Percentiles rank a stretch among this genome's conserved stretches.
phyloP scores from a whole-genome alignment of 1,139 yeast species.

The Debaryomyces subglobosus region DNA sequence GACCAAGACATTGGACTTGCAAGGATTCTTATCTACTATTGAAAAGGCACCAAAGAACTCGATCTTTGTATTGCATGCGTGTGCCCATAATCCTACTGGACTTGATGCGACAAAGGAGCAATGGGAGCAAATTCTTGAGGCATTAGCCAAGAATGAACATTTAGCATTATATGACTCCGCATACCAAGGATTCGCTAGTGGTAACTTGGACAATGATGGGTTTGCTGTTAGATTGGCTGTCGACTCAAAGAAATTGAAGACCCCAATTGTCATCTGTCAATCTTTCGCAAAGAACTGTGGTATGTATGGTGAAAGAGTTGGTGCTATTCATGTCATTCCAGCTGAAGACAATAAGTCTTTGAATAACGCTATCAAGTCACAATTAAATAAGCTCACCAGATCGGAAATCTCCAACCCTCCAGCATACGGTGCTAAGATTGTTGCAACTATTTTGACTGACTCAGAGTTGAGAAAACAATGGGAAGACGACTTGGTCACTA shows the following conservation, averaged over 20 bases:
- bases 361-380: conserved; percentile 64
- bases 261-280: conserved; percentile 78
- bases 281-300: conserved; percentile 98
- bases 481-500: conserved; percentile 81
- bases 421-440: conserved; percentile 93
- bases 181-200: conserved; percentile 55
- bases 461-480: conserved; percentile 73
- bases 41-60: conserved; percentile 75
- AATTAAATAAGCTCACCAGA: conserved; percentile 75
- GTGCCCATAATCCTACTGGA: conserved; percentile 57
- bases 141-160: conserved; percentile 42
- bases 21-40: conserved; percentile 70
- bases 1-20: conserved; percentile 64
- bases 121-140: conserved; percentile 45
- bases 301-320: conserved; percentile 97
- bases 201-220: conserved; percentile 81
- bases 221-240: conserved; percentile 86
- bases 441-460: conserved; percentile 70
- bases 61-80: conserved; percentile 59
- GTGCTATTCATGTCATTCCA: conserved; percentile 79
- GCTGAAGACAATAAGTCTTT: conserved; percentile 43
- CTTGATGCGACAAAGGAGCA: conserved; percentile 50
- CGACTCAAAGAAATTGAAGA: conserved; percentile 39
- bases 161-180: conserved; percentile 51
- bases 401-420: conserved; percentile 94